Evolutionary conservation across 2,329 filamentous ascomycete genomes (phyloP).

Genomic region (Xylaria sp.): DNA sequence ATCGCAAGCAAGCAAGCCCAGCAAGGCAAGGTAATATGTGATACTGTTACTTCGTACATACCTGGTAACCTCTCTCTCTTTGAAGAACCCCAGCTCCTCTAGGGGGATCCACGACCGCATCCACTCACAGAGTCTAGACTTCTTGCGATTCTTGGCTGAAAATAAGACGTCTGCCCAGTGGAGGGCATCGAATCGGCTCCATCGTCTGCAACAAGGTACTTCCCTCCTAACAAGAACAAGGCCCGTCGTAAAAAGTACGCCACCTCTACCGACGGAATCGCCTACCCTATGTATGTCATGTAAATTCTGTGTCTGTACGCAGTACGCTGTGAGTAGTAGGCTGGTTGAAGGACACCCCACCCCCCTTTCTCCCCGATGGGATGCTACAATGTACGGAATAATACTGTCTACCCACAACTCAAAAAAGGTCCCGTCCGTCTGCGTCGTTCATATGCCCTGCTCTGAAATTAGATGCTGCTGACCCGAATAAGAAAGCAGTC

Average conservation of each 20-base stretch:
- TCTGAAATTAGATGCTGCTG: neutral
- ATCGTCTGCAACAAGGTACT: no score
- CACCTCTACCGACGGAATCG: no score
- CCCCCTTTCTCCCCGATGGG: neutral
- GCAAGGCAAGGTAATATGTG: neutral
- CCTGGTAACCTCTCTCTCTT: neutral
- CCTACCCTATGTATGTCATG: no score
- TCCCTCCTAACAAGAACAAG: no score
- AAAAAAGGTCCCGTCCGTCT: neutral
- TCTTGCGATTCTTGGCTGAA: constrained; percentile 13
- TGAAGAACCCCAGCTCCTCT: constrained; percentile 4
- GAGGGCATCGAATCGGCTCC: constrained; percentile 10
- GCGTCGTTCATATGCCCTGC: neutral
- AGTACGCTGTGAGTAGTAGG: no score
- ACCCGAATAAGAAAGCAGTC: neutral
- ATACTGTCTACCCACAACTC: neutral
- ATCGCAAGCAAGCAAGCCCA: no score
- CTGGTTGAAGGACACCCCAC: neutral
- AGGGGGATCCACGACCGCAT: constrained; percentile 7
- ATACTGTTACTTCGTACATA: neutral
- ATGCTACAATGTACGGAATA: neutral
- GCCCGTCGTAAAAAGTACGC: no score
- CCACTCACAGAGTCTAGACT: constrained; percentile 19
- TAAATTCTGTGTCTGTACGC: no score
- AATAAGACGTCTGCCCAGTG: constrained; percentile 12